Base-by-base conservation (phyloP, 176 grass and related monocot species). In the Hordeum vulgare region DNA sequence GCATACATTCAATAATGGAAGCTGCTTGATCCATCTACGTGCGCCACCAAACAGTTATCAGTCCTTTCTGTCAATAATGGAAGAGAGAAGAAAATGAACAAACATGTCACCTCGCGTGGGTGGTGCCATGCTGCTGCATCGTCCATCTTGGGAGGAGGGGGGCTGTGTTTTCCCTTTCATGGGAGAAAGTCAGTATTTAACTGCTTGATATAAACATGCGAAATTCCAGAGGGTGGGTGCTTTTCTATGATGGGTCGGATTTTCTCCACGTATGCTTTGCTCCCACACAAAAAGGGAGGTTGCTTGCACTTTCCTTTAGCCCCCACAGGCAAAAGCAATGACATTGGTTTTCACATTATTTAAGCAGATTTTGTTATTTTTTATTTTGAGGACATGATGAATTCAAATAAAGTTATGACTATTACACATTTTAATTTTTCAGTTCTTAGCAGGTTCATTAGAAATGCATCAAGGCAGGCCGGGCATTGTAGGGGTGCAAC, bases 131-230 rank as follows among this genome's bases (percentile, higher is more conserved):
- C 82, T 69, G 59, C 59, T 81, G 53, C 51, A 28, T 57, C 27
- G 10, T 58, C 74, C 20, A 15, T 34, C 21, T 67, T 80, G 57
- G 42, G 63, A 71, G 26, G 71, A 71, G 63, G 24, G 71, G 54
- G 49, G 49, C 31, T 65, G 83, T 81, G 71, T 71, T 70, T 65
- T 89, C 83, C 71, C 83, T 85, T 68, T 89, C 87, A 58, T 56
- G 3, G 61, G 61, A 70, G 36, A 49, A 67, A 44, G 68, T 84
- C 76, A 84, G 60, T 56, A 61, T 29, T 59, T 51, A 80, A 65
- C 60, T 69, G 49, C 69, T 51, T 61, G 51, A 76, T 61, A 68
- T 69, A 76, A 80, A 85, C 87, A 85, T 76, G 77, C 24, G 60
- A 17, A 59, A 53, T 33, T 68, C 66, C 6, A 18, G 24, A 69